Evolutionary conservation across 306 rosid genomes (phyloP).

Genomic region (Prunus dulcis): DNA sequence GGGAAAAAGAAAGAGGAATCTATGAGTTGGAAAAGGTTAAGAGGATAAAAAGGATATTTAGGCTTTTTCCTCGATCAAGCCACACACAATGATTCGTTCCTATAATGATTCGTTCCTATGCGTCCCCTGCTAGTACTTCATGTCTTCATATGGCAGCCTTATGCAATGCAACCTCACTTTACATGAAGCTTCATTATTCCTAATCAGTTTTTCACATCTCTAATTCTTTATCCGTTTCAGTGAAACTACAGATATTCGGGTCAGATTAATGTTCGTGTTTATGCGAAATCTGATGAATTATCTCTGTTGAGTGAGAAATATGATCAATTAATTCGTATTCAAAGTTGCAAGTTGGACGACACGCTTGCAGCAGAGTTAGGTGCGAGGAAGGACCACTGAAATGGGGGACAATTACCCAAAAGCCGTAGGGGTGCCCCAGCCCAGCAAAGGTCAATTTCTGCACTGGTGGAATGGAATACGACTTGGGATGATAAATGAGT

Average conservation of each 20-base stretch:
- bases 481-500: no score
- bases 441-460: background rate
- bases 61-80: background rate
- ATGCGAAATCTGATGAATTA: no score
- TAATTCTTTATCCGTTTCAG: no score
- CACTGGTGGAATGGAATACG: background rate
- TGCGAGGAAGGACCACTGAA: background rate
- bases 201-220: no score
- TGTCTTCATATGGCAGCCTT: no score
- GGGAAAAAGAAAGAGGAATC: background rate
- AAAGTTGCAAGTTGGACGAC: background rate
- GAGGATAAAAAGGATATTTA: background rate
- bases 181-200: no score
- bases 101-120: no score
- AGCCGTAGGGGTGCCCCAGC: background rate
- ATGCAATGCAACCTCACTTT: no score
- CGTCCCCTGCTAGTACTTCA: no score
- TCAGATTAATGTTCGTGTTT: no score
- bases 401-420: background rate
- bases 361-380: background rate
- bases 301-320: no score
- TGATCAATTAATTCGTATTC: background rate
- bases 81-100: background rate
- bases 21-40: background rate
- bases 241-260: no score